Percentiles rank a stretch among this genome's conserved stretches.
These are phyloP conservation scores for Penicillium sp. DNA, from an alignment of 2,329 filamentous ascomycete species.

Conservation along the genomic window DNA sequence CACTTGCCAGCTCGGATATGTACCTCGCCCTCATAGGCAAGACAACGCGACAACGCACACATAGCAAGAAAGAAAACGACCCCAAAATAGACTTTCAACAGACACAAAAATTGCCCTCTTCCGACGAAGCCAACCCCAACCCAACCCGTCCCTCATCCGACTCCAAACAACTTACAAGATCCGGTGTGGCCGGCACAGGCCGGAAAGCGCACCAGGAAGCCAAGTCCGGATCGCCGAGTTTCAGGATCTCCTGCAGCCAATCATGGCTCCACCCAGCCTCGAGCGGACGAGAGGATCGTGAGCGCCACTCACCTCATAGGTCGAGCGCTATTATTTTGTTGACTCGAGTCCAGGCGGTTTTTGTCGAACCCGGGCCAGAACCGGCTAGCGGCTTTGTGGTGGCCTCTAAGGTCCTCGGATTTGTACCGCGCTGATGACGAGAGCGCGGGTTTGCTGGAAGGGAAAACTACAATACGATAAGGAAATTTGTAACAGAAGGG, in stretches of 20 bases:
- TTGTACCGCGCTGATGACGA: constrained; percentile 7
- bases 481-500: no score
- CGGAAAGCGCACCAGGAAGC: constrained; percentile 26
- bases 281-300: constrained; percentile 24
- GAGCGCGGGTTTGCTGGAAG: neutral
- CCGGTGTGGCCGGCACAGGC: constrained; percentile 20
- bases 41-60: constrained; percentile 1
- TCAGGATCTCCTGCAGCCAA: constrained; percentile 28
- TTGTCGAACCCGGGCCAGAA: constrained; percentile 12
- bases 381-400: constrained; percentile 1
- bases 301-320: constrained; percentile 36
- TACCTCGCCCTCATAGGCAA: constrained; percentile 6
- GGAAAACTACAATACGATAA: neutral
- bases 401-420: constrained; percentile 19
- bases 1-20: neutral
- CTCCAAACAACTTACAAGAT: neutral
- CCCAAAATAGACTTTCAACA: neutral
- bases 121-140: constrained; percentile 2
- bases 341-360: neutral
- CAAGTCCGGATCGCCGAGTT: constrained; percentile 33
- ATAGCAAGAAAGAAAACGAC: no score
- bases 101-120: neutral
- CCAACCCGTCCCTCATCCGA: constrained; percentile 11
- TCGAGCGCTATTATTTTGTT: constrained; percentile 8
- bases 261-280: constrained; percentile 18